A percentile compares a stretch with the other conserved stretches of the same genome.
These are phyloP conservation scores for Brachypodium distachyon DNA, from an alignment of 202 grass and related monocot genomes.

Conservation along the genomic window DNA sequence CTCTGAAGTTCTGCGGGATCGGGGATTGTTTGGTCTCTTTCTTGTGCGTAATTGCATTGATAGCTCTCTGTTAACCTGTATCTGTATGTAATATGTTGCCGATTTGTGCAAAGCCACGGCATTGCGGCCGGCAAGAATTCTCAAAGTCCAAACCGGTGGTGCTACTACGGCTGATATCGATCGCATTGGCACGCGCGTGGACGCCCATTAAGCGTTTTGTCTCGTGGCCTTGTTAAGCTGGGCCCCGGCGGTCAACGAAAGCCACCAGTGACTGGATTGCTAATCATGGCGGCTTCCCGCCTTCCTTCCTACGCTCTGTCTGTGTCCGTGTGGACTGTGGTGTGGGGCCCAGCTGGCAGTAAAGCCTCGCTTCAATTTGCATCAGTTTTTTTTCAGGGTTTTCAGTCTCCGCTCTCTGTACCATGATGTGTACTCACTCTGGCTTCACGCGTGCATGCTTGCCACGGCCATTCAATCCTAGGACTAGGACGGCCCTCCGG, in stretches of 20 bases:
- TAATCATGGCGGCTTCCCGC: not conserved
- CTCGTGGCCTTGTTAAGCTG: not conserved
- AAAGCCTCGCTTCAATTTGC: not conserved
- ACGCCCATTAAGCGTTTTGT: not conserved
- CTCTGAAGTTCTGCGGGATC: conserved; percentile 9
- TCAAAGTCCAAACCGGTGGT: not conserved
- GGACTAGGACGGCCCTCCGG: too few species aligned
- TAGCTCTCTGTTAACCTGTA: not conserved
- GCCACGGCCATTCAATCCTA: too few species aligned
- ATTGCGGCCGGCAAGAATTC: not conserved
- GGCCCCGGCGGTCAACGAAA: conserved; percentile 17
- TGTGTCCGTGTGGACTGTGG: not conserved
- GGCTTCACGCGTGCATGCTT: not conserved
- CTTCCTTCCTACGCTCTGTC: not conserved
- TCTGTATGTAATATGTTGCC: conserved; percentile 17
- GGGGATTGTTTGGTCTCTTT: not conserved
- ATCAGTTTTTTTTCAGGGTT: too few species aligned
- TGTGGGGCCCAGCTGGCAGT: not conserved
- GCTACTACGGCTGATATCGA: not conserved
- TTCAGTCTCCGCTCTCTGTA: not conserved
- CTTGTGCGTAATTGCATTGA: not conserved
- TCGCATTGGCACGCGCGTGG: not conserved
- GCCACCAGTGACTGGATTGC: not conserved
- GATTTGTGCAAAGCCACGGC: not conserved
- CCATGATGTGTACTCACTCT: not conserved